Base-by-base conservation (phyloP, 1,139 yeast species). In the Candida glucosophila region DNA sequence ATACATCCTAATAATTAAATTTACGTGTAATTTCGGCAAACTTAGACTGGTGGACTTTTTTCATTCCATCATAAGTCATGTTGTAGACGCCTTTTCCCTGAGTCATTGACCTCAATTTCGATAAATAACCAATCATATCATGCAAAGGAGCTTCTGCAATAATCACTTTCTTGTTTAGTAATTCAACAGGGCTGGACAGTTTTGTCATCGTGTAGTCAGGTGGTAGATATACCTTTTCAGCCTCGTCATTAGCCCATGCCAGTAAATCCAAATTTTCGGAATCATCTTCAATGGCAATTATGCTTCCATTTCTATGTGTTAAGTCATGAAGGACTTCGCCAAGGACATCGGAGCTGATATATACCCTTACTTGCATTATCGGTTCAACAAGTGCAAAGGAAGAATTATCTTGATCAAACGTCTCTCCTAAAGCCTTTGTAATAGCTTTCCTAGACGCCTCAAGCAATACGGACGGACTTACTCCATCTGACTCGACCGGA, bases 51-150 rank as follows among this genome's bases (percentile, higher is more conserved):
- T 66, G 55, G 1, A 76, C 76, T 29, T 73, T 54, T 38, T 75
- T 73, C 79, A 85, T 86, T 3, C 86, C 82, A 26, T 64, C 52
- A 37, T 78, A 81, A 12, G 71, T 67, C 94, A 86, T 82, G 35
- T 76, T 75, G 46, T 82, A 85, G 2, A 77, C 71, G 3, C 92
- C 95, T 27, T 95, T 64, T 2, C 98, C 98, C 44, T 85, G 88
- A 1, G 97, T 88, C 41, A 86, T 59, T 20, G 93, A 77, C 43
- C 97, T 58, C 24, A 90, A 56, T 31, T 72, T 74, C 5, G 77
- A 74, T 29, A 85, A 65, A 46, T 90, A 90, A 2, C 96, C 95
- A 29, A 88, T 71, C 95, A 90, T 86, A 36, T 80, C 93, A 35
- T 78, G 67, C 40, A 90, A 59, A 6, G 98, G 97, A 0, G 88